Evolutionary conservation across 2,329 filamentous ascomycete genomes (phyloP), one percentile per base, ranked within the genome.

Genomic region (Ophiocordyceps camponoti-rufipedis): DNA sequence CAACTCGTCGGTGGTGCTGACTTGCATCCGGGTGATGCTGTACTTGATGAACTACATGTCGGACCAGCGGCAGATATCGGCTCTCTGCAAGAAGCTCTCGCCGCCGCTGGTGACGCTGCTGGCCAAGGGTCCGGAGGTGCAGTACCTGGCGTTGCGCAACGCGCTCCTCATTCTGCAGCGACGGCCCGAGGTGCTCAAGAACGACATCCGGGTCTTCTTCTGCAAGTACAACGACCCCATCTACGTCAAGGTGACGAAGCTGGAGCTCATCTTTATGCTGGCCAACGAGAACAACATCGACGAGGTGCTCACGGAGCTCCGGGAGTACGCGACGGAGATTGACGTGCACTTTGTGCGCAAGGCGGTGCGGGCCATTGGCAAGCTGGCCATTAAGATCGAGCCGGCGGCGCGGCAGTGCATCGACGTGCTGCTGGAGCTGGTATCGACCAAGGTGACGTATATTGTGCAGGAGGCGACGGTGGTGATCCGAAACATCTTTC

Each of bases 201-300:
- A 95, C 62, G 91, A 98, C 62, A 96, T 98, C 50, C 79, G 91
- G 42, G 91, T 98, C 31, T 98, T 98, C 67, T 98, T 98, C 66
- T 98, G 91, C 78, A 98, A 98, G 71, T 98, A 98, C 66, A 98
- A 98, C 61, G 91, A 98, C 58, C 91, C 91, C 0, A 98, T 98
- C 51, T 98, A 96, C 61, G 91, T 98, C 66, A 98, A 98, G 64
- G 91, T 98, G 44, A 98, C 91, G 14, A 98, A 98, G 65, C 73
- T 98, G 44, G 91, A 98, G 64, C 75, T 98, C 54, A 96, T 98
- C 53, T 98, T 98, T 64, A 98, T 96, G 91, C 74, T 98, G 48
- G 91, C 91, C 8, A 94, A 78, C 32, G 87, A 95, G 63, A 83
- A 81, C 56, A 98, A 98, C 60, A 98, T 98, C 54, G 82, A 86